phyloP scores from a whole-genome alignment of 2,329 filamentous ascomycete genomes.

The Leptographium galeiforme region DNA sequence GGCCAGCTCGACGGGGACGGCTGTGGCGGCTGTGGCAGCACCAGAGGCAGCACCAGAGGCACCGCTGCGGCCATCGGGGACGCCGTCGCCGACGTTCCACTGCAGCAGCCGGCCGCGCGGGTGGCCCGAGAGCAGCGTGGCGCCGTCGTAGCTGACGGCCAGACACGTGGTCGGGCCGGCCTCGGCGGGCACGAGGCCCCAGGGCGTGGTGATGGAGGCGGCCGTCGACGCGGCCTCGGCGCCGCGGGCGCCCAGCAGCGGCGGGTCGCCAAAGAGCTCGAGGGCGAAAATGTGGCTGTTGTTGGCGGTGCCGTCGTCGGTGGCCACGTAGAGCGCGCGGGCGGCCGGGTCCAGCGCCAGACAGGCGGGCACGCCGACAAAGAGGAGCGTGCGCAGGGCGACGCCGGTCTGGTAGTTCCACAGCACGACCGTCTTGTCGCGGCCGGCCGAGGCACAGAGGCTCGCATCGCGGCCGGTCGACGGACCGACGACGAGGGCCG shows the following conservation, averaged over 20 bases:
- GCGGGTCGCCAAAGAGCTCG: conserved; percentile 51
- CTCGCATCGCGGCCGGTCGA: conserved; percentile 50
- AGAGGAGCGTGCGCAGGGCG: conserved; percentile 66
- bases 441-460: conserved; percentile 71
- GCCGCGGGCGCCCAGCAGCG: conserved; percentile 37
- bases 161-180: conserved; percentile 55
- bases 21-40: conserved; percentile 22
- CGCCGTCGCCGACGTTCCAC: conserved; percentile 60
- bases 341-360: conserved; percentile 70
- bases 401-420: conserved; percentile 83
- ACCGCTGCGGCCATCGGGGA: not conserved
- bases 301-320: conserved; percentile 40
- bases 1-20: conserved; percentile 51
- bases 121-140: conserved; percentile 68
- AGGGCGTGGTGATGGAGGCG: conserved; percentile 39
- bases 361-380: conserved; percentile 60
- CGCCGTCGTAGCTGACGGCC: conserved; percentile 70
- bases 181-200: conserved; percentile 46
- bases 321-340: conserved; percentile 67
- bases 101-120: conserved; percentile 61
- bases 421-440: conserved; percentile 77
- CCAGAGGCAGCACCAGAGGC: no score
- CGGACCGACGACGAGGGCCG: conserved; percentile 47
- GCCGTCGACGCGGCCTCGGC: conserved; percentile 42
- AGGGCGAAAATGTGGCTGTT: conserved; percentile 47